Percentiles rank a stretch among this genome's conserved stretches.
phyloP scores from a whole-genome alignment of 129 eudicot species.

The Helianthus tuberosus region DNA sequence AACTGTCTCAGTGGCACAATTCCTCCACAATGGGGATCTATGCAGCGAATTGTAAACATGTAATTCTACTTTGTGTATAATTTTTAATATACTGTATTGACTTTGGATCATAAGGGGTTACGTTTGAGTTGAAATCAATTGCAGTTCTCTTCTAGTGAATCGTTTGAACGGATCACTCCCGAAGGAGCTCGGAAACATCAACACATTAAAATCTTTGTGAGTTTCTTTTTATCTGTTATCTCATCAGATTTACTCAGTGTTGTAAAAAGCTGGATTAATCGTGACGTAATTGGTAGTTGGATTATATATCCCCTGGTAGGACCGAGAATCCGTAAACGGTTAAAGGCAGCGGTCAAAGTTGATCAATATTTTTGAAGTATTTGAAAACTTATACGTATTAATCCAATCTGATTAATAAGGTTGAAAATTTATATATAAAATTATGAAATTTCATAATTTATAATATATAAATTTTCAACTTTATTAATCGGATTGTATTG shows the following conservation, averaged over 20 bases:
- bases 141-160: conserved; percentile 65
- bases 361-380: too few relatives aligned
- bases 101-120: background rate
- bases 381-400: too few relatives aligned
- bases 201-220: conserved; percentile 56
- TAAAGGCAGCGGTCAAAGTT: too few relatives aligned
- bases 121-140: background rate
- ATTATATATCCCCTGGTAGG: conserved; percentile 22
- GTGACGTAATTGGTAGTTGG: background rate
- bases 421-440: too few relatives aligned
- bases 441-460: too few relatives aligned
- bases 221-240: background rate
- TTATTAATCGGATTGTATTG: too few relatives aligned
- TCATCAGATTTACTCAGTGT: background rate
- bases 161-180: conserved; percentile 68
- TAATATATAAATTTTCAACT: too few relatives aligned
- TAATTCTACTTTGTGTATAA: conserved; percentile 2
- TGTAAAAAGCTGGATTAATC: too few relatives aligned
- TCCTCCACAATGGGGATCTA: conserved; percentile 10
- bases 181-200: conserved; percentile 55
- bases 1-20: too few relatives aligned
- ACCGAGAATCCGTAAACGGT: background rate
- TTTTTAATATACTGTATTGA: background rate
- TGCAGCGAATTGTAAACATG: conserved; percentile 47
- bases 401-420: too few relatives aligned